Evolutionary conservation across 2,329 filamentous ascomycete genomes (phyloP), one percentile per base, ranked within the genome.

Genomic region (Penicillium sclerotigenum): DNA sequence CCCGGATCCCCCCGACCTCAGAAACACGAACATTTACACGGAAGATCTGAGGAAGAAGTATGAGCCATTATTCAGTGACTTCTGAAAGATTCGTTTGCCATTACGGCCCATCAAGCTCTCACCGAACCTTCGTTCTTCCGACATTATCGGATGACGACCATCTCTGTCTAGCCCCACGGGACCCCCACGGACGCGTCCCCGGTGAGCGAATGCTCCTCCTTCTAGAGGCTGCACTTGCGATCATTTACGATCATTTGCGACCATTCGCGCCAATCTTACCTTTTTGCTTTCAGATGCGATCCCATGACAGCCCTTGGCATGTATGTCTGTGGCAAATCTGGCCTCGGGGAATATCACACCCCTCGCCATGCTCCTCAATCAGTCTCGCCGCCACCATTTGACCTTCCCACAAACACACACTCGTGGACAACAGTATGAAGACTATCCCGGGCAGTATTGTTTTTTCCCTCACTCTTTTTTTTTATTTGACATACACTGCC

Each of bases 31-130:
- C 61, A 68, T 71, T 43, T 87, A 87, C 65, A 85, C 83, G 5
- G 79, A 82, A 53, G 84, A 86, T 57, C 73, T 87, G 78, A 78
- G 77, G 57, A 77, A 80, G 59, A 83, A 83, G 69, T 86, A 84
- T 68, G 85, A 87, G 53, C 72, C 77, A 38, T 74, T 79, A 61
- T 87, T 87, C 68, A 78, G 76, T 63, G 84, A 86, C 63, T 87
- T 87, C 67, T 87, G 67, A 75, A 38, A 16, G 14, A 24, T 28
- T 33, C 14, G 18, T 53, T 20, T 14, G 18, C 36, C 34, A 45
- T 18, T 29, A 24, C 41, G 20, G 20, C 20, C 16, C 29, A 34
- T 13, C 33, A 45, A 29, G 34, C 47, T 33, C 24, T n/a, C 28
- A 52, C 16, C 31, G 16, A 20, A 54, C 14, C 20, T 56, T 45